These are phyloP conservation scores for Thermochaetoides thermophila DNA, from an alignment of 495 filamentous ascomycete species.

Conservation along the genomic window DNA sequence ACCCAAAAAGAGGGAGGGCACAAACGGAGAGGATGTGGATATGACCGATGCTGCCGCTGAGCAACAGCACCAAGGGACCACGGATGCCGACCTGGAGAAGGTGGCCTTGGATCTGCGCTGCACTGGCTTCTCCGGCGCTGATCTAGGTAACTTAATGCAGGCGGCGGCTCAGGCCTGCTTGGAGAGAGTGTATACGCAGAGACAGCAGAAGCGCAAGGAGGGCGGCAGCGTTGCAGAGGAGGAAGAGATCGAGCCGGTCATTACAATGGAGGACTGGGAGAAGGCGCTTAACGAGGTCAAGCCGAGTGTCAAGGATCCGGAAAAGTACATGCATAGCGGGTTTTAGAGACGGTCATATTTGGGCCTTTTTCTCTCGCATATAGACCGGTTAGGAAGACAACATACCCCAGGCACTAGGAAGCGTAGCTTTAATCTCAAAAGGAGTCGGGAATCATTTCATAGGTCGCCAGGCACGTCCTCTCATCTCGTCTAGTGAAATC, in stretches of 20 bases:
- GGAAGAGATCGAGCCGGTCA: constrained; percentile 23
- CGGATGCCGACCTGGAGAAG: constrained; percentile 30
- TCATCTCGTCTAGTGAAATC: constrained; percentile 8
- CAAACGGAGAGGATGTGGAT: constrained; percentile 1
- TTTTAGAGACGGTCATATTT: neutral
- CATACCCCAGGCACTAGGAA: no score
- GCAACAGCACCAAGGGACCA: constrained; percentile 5
- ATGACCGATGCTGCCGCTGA: neutral
- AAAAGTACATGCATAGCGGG: constrained; percentile 10
- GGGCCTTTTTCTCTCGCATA: no score
- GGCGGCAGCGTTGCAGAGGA: neutral
- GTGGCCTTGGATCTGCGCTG: constrained; percentile 56
- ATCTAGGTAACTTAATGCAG: constrained; percentile 62
- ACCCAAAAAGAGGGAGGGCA: constrained; percentile 6
- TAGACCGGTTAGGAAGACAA: no score
- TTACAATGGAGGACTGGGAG: constrained; percentile 64
- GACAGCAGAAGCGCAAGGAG: constrained; percentile 13
- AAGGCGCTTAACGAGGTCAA: constrained; percentile 53
- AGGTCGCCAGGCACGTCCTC: constrained; percentile 8
- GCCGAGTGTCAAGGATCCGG: constrained; percentile 60
- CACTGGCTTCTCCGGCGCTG: constrained; percentile 80
- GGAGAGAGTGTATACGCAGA: constrained; percentile 39
- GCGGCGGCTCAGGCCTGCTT: constrained; percentile 67
- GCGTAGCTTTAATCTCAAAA: no score
- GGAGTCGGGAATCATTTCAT: constrained; percentile 7